Percentiles rank a stretch among this genome's conserved stretches.
These are phyloP conservation scores for Eustoma russellianum DNA, from an alignment of 257 asterid species.

Conservation along the genomic window DNA sequence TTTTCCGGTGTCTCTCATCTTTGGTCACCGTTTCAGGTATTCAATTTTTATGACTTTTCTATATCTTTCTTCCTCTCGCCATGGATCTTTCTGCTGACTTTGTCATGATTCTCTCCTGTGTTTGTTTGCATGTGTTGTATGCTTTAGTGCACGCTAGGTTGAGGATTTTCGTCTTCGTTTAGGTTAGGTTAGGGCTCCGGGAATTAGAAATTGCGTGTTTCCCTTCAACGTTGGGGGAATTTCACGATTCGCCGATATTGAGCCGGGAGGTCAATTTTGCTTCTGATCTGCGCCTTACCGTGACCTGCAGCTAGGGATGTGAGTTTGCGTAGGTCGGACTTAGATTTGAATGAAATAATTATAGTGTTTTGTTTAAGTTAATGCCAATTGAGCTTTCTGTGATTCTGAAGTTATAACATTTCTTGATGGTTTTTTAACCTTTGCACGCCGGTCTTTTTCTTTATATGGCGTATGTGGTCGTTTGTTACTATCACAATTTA, in stretches of 20 bases:
- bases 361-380: no score
- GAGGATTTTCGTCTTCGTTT: no score
- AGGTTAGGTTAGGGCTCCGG: slow-evolving; percentile 4
- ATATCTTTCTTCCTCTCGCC: no score
- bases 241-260: slow-evolving; percentile 8
- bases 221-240: not conserved
- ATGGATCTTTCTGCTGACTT: not conserved
- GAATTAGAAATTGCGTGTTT: not conserved
- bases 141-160: no score
- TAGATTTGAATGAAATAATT: no score
- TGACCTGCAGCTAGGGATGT: not conserved
- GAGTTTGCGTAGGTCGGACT: not conserved
- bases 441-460: no score
- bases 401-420: no score
- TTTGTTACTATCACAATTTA: no score
- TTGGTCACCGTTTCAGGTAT: slow-evolving; percentile 13
- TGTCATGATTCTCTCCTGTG: not conserved
- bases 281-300: slow-evolving; percentile 1
- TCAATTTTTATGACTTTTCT: not conserved
- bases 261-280: not conserved
- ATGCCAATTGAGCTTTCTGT: no score
- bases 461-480: no score
- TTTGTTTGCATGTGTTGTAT: no score
- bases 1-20: not conserved
- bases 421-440: no score